Evolutionary conservation across 1,284 basidiomycete species (phyloP), one percentile per base, ranked within the genome.

Genomic region (Melanopsichium pennsylvanicum): DNA sequence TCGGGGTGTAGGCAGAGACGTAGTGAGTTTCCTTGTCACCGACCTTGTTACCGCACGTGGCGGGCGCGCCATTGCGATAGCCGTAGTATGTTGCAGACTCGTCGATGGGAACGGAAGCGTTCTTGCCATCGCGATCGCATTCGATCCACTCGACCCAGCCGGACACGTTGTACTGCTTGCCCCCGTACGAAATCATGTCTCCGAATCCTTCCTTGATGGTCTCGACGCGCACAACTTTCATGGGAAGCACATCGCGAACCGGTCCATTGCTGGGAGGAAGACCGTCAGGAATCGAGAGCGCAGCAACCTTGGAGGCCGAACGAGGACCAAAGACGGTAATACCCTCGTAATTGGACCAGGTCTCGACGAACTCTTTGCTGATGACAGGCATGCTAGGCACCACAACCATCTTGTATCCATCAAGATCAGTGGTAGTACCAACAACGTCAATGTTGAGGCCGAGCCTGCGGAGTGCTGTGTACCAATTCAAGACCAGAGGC

Each of bases 121-220:
- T 54, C 29, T 56, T 46, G 31, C 48, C 58, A 26, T 69, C 67
- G 21, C 70, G 50, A 7, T 50, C 38, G 49, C 70, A 72, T 31
- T 70, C 57, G 48, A 72, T 57, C 70, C 70, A 72, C 25, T 72
- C 70, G 26, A 57, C 49, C 70, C 70, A 72, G 19, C 57, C 54
- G 8, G 47, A 52, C 11, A 70, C 59, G 48, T 56, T 51, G 57
- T 70, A 70, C 43, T 55, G 36, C 33, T 50, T 9, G 18, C 55
- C 68, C 8, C 22, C n/a, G 40, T 67, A 67, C 18, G 63, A 43
- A 36, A 67, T 60, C 51, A 47, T 50, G 34, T 67, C 63, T 9
- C 63, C 57, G 38, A 67, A 60, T 9, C 61, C 62, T 23, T 47
- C 39, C 39, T 57, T 55, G 47, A 62, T 55, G 8, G 58, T 59